Conservation (phyloP, 2,329 filamentous ascomycete genomes). For the Penicillium polonicum region DNA sequence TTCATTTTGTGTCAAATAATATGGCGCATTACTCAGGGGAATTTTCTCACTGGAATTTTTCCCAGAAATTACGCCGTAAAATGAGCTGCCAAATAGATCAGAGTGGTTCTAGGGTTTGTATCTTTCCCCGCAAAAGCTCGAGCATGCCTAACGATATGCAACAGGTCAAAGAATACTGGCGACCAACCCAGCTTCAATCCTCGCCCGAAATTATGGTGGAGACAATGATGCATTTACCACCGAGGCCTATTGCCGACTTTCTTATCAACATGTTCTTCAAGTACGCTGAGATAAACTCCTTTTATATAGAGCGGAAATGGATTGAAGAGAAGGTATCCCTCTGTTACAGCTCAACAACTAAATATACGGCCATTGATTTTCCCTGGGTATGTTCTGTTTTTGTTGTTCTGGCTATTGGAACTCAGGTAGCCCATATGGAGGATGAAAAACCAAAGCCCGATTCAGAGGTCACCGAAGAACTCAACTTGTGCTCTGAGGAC, state of each 20-base stretch:
- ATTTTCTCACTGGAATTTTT: slow-evolving; percentile 46
- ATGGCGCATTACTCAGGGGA: slow-evolving; percentile 40
- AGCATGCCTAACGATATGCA: slow-evolving; percentile 13
- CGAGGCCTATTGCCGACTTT: slow-evolving; percentile 42
- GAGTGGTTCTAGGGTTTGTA: slow-evolving; percentile 27
- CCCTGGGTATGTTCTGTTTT: slow-evolving; percentile 41
- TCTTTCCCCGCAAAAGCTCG: too few species aligned
- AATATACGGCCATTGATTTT: slow-evolving; percentile 37
- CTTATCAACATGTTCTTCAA: slow-evolving; percentile 43
- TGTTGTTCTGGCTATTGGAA: slow-evolving; percentile 43
- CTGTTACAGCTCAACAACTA: slow-evolving; percentile 34
- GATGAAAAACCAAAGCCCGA: slow-evolving; percentile 27
- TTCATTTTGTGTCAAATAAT: slow-evolving; percentile 7
- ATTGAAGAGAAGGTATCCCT: slow-evolving; percentile 35
- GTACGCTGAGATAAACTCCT: slow-evolving; percentile 42
- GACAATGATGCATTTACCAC: slow-evolving; percentile 39
- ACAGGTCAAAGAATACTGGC: slow-evolving; percentile 42
- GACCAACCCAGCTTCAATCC: slow-evolving; percentile 41
- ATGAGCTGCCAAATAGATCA: slow-evolving; percentile 38
- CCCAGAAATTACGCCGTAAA: slow-evolving; percentile 40
- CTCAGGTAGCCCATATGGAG: slow-evolving; percentile 44
- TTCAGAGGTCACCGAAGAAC: slow-evolving; percentile 25
- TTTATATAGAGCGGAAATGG: slow-evolving; percentile 42
- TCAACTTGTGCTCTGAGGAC: slow-evolving; percentile 45
- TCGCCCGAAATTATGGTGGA: slow-evolving; percentile 33